Conservation (phyloP, 192 early-diverging fungal species). For the Umbelopsis sp. region DNA sequence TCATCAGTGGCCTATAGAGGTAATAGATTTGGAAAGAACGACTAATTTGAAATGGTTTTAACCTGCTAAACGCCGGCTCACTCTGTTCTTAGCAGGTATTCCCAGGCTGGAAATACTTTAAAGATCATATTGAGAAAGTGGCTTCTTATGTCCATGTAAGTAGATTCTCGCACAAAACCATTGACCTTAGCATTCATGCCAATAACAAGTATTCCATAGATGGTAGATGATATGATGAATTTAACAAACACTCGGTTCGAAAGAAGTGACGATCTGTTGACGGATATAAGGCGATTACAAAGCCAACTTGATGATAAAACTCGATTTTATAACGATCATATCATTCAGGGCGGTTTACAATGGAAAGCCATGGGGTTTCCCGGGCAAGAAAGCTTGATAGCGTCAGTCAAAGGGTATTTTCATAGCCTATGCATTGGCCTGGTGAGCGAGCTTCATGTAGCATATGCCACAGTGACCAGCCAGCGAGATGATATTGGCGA, state of each 20-base stretch:
- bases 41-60: neutral
- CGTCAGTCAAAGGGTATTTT: constrained; percentile 29
- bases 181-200: neutral
- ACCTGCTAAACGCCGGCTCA: neutral
- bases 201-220: neutral
- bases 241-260: constrained; percentile 24
- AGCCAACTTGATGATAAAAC: constrained; percentile 27
- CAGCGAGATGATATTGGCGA: constrained; percentile 16
- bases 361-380: constrained; percentile 45
- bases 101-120: constrained; percentile 35
- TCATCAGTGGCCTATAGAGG: constrained; percentile 9
- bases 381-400: constrained; percentile 31
- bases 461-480: constrained; percentile 24
- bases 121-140: constrained; percentile 30
- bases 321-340: constrained; percentile 28
- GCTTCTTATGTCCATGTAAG: constrained; percentile 37
- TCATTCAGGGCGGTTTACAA: constrained; percentile 38
- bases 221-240: constrained; percentile 40
- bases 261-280: constrained; percentile 26
- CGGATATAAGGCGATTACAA: constrained; percentile 34
- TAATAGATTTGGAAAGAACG: neutral
- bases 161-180: neutral
- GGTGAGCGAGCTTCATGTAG: constrained; percentile 25
- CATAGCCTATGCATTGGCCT: constrained; percentile 29
- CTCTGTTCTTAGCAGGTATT: constrained; percentile 33